Base-by-base conservation (phyloP, 805 yeast genomes). In the Wickerhamomyces hampshirensis region DNA sequence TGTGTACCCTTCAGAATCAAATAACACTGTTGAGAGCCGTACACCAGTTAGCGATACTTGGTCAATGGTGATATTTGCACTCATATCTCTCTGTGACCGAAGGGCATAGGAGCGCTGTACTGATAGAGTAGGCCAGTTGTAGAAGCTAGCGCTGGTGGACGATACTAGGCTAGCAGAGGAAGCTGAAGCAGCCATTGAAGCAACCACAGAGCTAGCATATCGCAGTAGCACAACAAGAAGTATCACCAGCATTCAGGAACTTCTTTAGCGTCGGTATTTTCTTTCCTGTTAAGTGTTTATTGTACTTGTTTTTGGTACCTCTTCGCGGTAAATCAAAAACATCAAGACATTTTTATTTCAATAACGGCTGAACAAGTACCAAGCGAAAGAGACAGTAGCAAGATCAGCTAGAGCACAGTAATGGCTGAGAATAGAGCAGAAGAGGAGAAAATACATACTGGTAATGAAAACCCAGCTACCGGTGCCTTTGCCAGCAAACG, bases 1-100 rank as follows among this genome's bases (percentile, higher is more conserved):
- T 7, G 56, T 59, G 31, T 66, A 68, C 0, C 69, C 66, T 1
- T 38, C 35, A 0, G 33, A 32, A 9, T 58, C 48, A 35, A 62
- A 66, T 2, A 73, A 26, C 0, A 58, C 60, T 2, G 43, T 36
- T 2, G 57, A 45, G 10, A 71, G 38, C 26, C 60, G 51, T 0
- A 67, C 66, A 3, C 79, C 80, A 0, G 63, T 46, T 3, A 57
- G 43, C 0, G 67, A 59, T 6, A 63, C 39, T 35, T 68, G 67
- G 26, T 62, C 66, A 0, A 75, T 47, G 1, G 71, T 51, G 5
- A 59, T 38, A 40, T 68, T 68, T 5, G 55, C 52, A 28, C 65
- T 51, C 1, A 71, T 46, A 46, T 74, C 79, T 40, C 80, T 52
- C 38, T 75, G 78, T 1, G 45, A 40, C 17, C 48, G 34, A 5